These are phyloP conservation scores for Bryoerythrophyllum caledonicum DNA, from an alignment of 225 moss, liverwort and hornwort species.

Conservation along the genomic window DNA sequence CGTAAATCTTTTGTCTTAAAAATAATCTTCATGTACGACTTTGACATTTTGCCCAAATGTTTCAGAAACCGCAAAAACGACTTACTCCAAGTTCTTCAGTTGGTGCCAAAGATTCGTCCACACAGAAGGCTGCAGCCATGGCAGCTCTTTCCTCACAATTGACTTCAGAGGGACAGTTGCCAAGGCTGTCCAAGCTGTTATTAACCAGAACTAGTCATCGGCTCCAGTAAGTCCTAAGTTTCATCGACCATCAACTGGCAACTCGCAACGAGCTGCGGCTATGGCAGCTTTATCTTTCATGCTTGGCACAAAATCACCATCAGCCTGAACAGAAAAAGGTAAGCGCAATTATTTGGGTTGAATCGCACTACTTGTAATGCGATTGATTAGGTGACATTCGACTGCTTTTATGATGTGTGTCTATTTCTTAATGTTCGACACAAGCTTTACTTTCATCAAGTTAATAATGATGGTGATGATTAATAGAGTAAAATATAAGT, in stretches of 20 bases:
- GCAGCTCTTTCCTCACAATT: conserved; percentile 82
- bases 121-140: conserved; percentile 94
- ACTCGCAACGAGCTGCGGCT: conserved; percentile 91
- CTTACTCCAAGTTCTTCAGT: conserved; percentile 52
- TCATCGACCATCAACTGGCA: conserved; percentile 33
- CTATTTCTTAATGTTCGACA: not conserved
- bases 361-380: not conserved
- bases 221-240: conserved; percentile 53
- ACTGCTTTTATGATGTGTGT: not conserved
- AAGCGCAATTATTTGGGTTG: not conserved
- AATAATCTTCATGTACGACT: conserved; percentile 4
- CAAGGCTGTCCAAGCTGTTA: conserved; percentile 32
- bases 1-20: not conserved
- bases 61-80: conserved; percentile 55
- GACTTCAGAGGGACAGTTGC: conserved; percentile 50
- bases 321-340: conserved; percentile 36
- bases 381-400: not conserved
- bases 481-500: not conserved
- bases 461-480: not conserved
- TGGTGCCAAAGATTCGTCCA: conserved; percentile 54
- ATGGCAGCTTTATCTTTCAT: conserved; percentile 88
- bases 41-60: conserved; percentile 1
- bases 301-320: conserved; percentile 49
- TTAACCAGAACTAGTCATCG: conserved; percentile 43
- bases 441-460: not conserved